Evolutionary conservation across 2,329 filamentous ascomycete species (phyloP).

Genomic region (Diaporthe ampelina): DNA sequence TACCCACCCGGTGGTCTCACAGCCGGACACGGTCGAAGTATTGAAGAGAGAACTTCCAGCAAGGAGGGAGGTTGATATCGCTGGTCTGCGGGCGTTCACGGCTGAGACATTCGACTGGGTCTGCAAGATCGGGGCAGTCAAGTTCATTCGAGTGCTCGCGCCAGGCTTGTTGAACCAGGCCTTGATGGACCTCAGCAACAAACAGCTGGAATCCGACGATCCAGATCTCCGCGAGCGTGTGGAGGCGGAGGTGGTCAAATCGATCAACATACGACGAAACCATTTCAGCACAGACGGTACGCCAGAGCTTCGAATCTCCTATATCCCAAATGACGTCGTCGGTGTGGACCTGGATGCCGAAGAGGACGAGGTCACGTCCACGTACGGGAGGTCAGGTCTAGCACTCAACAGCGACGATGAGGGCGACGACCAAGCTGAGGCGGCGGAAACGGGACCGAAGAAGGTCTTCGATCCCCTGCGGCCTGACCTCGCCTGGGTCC

Average conservation of each 20-base stretch:
- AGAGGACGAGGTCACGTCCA: conserved; percentile 64
- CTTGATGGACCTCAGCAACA: conserved; percentile 54
- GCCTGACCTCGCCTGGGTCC: conserved; percentile 77
- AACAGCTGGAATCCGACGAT: conserved; percentile 44
- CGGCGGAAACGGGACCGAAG: conserved; percentile 47
- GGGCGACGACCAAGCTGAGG: conserved; percentile 56
- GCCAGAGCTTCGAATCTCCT: conserved; percentile 84
- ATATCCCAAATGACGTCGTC: conserved; percentile 81
- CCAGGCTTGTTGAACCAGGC: conserved; percentile 79
- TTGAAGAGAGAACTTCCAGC: conserved; percentile 70
- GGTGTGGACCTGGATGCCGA: conserved; percentile 82
- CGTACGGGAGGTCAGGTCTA: conserved; percentile 65
- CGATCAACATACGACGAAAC: conserved; percentile 75
- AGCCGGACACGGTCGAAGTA: conserved; percentile 65
- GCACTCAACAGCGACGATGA: conserved; percentile 79
- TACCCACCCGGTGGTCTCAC: conserved; percentile 86
- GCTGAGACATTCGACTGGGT: conserved; percentile 90
- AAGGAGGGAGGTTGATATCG: conserved; percentile 74
- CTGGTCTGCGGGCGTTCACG: conserved; percentile 79
- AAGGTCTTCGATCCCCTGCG: conserved; percentile 75
- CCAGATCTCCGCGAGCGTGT: conserved; percentile 58
- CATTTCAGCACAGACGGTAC: conserved; percentile 83
- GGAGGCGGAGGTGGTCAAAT: conserved; percentile 67
- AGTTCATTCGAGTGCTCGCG: conserved; percentile 85
- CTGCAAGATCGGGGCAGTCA: conserved; percentile 81